These are phyloP conservation scores for Zarea fungicola DNA, from an alignment of 2,329 filamentous ascomycete genomes.

Conservation along the genomic window DNA sequence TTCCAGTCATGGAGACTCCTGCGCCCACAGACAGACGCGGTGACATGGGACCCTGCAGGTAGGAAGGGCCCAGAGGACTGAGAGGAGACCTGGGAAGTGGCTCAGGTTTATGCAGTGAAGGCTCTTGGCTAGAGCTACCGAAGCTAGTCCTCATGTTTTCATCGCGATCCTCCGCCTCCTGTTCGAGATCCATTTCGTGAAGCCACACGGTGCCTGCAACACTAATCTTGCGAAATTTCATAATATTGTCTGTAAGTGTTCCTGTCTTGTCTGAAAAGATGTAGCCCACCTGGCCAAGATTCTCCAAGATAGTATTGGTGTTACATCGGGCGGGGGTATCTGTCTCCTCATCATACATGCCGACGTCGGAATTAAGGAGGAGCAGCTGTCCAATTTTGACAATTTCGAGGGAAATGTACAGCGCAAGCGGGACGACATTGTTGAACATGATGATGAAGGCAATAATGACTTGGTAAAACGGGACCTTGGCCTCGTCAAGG, in stretches of 20 bases:
- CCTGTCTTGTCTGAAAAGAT: constrained; percentile 95
- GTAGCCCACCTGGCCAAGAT: constrained; percentile 84
- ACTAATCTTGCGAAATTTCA: constrained; percentile 92
- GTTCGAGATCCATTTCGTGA: constrained; percentile 68
- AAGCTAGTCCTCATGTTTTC: constrained; percentile 18
- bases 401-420: constrained; percentile 87
- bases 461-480: constrained; percentile 75
- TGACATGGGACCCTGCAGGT: constrained; percentile 23
- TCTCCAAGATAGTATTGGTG: constrained; percentile 92
- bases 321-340: constrained; percentile 85
- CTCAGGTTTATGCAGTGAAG: constrained; percentile 25
- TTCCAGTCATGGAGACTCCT: constrained; percentile 26
- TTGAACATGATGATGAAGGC: constrained; percentile 97
- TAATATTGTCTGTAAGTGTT: constrained; percentile 88
- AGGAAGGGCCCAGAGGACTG: constrained; percentile 18
- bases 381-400: constrained; percentile 77
- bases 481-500: constrained; percentile 62
- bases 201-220: constrained; percentile 86
- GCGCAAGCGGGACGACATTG: constrained; percentile 83
- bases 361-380: constrained; percentile 71
- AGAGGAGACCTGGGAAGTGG: constrained; percentile 25
- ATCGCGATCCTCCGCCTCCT: constrained; percentile 18
- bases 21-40: constrained; percentile 26
- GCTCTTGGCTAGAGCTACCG: constrained; percentile 20
- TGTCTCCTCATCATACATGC: constrained; percentile 83